phyloP scores from a whole-genome alignment of 352 stramenopile species.

The Globisporangium yorkense region DNA sequence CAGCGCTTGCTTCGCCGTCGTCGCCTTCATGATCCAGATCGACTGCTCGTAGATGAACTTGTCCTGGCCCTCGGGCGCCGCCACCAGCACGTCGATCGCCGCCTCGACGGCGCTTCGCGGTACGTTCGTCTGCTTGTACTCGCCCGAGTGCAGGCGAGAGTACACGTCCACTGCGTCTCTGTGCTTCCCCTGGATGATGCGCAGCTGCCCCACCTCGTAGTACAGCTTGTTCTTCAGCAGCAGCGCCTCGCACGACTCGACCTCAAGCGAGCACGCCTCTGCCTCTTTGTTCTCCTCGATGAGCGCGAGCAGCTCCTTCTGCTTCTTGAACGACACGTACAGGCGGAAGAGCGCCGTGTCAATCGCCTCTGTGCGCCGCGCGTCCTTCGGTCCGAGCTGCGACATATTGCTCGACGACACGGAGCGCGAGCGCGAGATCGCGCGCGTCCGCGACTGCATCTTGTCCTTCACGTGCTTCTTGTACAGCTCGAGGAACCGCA shows the following conservation, averaged over 20 bases:
- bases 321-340: slow-evolving; percentile 71
- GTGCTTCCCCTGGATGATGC: slow-evolving; percentile 62
- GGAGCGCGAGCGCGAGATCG: slow-evolving; percentile 31
- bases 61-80: slow-evolving; percentile 65
- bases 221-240: slow-evolving; percentile 73
- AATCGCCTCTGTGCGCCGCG: slow-evolving; percentile 72
- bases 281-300: slow-evolving; percentile 64
- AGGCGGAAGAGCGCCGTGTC: slow-evolving; percentile 81
- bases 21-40: slow-evolving; percentile 80
- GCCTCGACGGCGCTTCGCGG: slow-evolving; percentile 87
- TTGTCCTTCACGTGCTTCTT: slow-evolving; percentile 84
- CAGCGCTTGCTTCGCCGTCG: slow-evolving; percentile 63
- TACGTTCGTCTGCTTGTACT: slow-evolving; percentile 82
- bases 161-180: slow-evolving; percentile 81
- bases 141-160: slow-evolving; percentile 61
- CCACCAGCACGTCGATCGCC: slow-evolving; percentile 84
- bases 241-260: slow-evolving; percentile 60
- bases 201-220: slow-evolving; percentile 71
- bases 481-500: slow-evolving; percentile 79
- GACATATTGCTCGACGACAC: slow-evolving; percentile 21
- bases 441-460: slow-evolving; percentile 26
- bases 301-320: slow-evolving; percentile 73
- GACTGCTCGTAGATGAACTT: slow-evolving; percentile 87
- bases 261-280: slow-evolving; percentile 54
- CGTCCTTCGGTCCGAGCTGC: slow-evolving; percentile 43